Evolutionary conservation across 768 basidiomycete species (phyloP).

Genomic region (Suillus cothurnatus): DNA sequence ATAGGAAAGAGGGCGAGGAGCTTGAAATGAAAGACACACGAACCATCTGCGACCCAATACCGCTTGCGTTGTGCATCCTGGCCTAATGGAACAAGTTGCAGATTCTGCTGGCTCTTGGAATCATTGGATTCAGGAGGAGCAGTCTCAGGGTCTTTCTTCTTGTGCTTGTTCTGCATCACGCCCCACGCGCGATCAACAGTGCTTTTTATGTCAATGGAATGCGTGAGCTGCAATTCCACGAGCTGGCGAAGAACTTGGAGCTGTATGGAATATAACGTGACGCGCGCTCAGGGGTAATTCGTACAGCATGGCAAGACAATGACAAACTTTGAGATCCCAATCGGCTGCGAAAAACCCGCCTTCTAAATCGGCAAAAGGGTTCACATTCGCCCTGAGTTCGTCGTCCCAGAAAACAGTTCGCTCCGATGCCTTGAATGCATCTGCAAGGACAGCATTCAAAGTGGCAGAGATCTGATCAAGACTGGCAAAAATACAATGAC

Average conservation of each 20-base stretch:
- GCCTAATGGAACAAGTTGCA: slow-evolving; percentile 72
- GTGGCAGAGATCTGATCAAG: slow-evolving; percentile 83
- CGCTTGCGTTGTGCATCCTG: slow-evolving; percentile 77
- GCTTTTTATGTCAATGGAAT: slow-evolving; percentile 67
- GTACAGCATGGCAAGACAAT: slow-evolving; percentile 24
- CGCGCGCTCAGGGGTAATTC: slow-evolving; percentile 32
- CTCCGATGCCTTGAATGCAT: slow-evolving; percentile 73
- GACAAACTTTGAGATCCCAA: slow-evolving; percentile 81
- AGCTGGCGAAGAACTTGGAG: slow-evolving; percentile 82
- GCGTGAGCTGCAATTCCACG: slow-evolving; percentile 79
- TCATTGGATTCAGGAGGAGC: slow-evolving; percentile 60
- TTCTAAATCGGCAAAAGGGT: slow-evolving; percentile 67
- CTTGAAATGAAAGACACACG: slow-evolving; percentile 51
- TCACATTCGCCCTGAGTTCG: slow-evolving; percentile 61
- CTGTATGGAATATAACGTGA: slow-evolving; percentile 41
- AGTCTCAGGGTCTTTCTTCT: slow-evolving; percentile 68
- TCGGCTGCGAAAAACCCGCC: slow-evolving; percentile 79
- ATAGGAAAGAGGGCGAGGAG: slow-evolving; percentile 45
- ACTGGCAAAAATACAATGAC: slow-evolving; percentile 47
- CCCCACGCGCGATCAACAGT: slow-evolving; percentile 87
- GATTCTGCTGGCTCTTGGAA: slow-evolving; percentile 63
- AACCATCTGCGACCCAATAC: slow-evolving; percentile 89
- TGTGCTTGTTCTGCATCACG: slow-evolving; percentile 80
- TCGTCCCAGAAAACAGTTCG: slow-evolving; percentile 84
- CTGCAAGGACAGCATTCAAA: slow-evolving; percentile 65